Percentiles rank a stretch among this genome's conserved stretches.
Evolutionary conservation across 345 rosid genomes (phyloP).

Genomic region (Mangifera indica): DNA sequence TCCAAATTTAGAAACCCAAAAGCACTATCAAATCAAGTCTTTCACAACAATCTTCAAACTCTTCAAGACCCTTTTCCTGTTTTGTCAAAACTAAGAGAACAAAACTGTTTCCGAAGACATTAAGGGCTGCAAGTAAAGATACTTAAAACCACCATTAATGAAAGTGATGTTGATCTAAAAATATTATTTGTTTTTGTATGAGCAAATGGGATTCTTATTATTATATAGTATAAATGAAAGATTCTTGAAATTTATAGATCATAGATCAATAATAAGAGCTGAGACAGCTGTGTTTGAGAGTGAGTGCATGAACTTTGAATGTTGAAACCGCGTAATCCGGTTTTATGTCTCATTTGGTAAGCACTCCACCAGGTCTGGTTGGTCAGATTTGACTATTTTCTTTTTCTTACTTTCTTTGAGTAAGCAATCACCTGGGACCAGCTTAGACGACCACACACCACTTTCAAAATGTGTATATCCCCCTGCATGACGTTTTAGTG

Average conservation of each 20-base stretch:
- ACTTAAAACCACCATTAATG: too few species aligned
- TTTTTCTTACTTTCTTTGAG: neutral
- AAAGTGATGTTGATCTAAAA: slow-evolving; percentile 19
- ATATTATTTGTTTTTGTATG: slow-evolving; percentile 3
- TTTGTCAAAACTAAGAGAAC: neutral
- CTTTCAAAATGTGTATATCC: too few species aligned
- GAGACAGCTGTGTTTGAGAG: slow-evolving; percentile 30
- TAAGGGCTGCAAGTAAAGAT: neutral
- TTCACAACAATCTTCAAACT: slow-evolving; percentile 6
- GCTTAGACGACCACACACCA: neutral
- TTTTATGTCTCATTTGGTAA: neutral
- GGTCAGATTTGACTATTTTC: slow-evolving; percentile 13
- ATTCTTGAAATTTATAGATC: neutral
- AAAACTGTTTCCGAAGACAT: neutral
- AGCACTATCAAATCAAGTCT: slow-evolving; percentile 22
- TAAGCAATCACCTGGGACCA: slow-evolving; percentile 26
- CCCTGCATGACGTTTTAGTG: neutral
- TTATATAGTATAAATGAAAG: slow-evolving; percentile 5
- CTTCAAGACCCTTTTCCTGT: neutral
- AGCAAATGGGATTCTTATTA: neutral
- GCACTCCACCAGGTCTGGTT: slow-evolving; percentile 15
- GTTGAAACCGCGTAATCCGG: slow-evolving; percentile 42
- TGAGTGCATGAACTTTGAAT: slow-evolving; percentile 37
- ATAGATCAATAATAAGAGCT: neutral
- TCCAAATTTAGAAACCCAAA: slow-evolving; percentile 24